Evolutionary conservation across 257 asterid species (phyloP).

Genomic region (Thymus mandschuricus): DNA sequence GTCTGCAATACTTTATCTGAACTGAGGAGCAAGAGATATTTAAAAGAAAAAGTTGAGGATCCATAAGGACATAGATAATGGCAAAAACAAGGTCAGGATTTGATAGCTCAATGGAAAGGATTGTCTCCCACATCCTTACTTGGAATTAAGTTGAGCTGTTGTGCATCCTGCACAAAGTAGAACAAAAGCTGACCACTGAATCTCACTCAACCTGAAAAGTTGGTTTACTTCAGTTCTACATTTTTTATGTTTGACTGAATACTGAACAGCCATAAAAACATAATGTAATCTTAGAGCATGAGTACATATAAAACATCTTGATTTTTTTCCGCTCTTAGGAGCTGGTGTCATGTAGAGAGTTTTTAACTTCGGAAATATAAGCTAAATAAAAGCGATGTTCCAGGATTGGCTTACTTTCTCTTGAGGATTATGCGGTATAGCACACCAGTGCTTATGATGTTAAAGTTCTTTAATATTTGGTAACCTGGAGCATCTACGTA

Average conservation of each 20-base stretch:
- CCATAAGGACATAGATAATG: constrained; percentile 28
- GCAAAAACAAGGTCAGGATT: constrained; percentile 23
- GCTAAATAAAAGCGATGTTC: constrained; percentile 21
- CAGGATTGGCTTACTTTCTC: constrained; percentile 65
- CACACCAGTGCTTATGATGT: constrained; percentile 96
- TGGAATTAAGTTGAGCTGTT: constrained; percentile 94
- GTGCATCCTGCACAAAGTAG: constrained; percentile 99
- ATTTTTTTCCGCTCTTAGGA: constrained; percentile 19
- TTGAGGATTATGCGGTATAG: constrained; percentile 89
- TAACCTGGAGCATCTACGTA: constrained; percentile 99
- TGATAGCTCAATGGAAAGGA: constrained; percentile 11
- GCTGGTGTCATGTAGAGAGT: constrained; percentile 11
- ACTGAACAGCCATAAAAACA: constrained; percentile 23
- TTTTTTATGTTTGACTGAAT: constrained; percentile 8
- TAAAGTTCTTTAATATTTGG: constrained; percentile 93
- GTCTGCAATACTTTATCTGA: constrained; percentile 93
- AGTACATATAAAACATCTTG: constrained; percentile 15
- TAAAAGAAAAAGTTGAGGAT: constrained; percentile 32
- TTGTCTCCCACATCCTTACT: constrained; percentile 50
- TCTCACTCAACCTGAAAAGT: constrained; percentile 79
- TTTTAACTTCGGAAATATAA: constrained; percentile 22
- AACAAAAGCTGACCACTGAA: constrained; percentile 97
- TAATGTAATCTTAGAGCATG: constrained; percentile 2
- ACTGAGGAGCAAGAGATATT: constrained; percentile 43
- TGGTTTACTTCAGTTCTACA: constrained; percentile 10